Evolutionary conservation across 2,329 filamentous ascomycete genomes (phyloP).

Genomic region (Phialocephala sp.): DNA sequence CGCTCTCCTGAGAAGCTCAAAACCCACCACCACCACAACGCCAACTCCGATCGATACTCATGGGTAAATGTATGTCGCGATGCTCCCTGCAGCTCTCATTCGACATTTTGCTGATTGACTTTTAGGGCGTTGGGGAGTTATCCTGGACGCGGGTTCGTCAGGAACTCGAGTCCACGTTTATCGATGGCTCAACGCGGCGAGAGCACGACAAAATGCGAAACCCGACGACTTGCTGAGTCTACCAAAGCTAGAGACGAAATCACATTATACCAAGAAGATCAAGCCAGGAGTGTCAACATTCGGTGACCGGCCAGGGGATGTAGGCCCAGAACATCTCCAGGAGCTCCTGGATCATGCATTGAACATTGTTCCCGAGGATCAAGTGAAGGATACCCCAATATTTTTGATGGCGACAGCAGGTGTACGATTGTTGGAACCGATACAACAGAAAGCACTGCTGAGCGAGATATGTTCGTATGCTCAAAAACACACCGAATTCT

Average conservation of each 20-base stretch:
- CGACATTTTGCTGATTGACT: constrained; percentile 15
- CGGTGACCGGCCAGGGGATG: constrained; percentile 73
- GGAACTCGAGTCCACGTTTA: constrained; percentile 95
- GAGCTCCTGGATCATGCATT: constrained; percentile 82
- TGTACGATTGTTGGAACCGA: constrained; percentile 81
- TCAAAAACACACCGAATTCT: constrained; percentile 76
- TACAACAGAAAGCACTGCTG: constrained; percentile 75
- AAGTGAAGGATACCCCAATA: constrained; percentile 83
- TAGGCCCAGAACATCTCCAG: constrained; percentile 84
- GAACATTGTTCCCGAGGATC: constrained; percentile 74
- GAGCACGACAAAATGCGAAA: constrained; percentile 66
- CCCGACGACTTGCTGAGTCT: constrained; percentile 68
- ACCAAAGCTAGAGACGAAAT: constrained; percentile 82
- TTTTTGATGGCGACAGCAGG: constrained; percentile 96
- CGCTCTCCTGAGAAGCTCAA: constrained; percentile 18
- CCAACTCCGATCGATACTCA: constrained; percentile 27
- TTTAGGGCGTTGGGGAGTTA: constrained; percentile 77
- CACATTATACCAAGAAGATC: constrained; percentile 92
- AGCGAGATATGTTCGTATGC: constrained; percentile 84
- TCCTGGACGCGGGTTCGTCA: constrained; percentile 97
- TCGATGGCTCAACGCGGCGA: constrained; percentile 81
- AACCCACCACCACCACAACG: constrained; percentile 10
- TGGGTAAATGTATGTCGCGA: constrained; percentile 43
- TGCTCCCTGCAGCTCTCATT: not conserved
- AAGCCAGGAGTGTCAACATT: constrained; percentile 93